Percentiles rank a stretch among this genome's conserved stretches.
phyloP scores from a whole-genome alignment of 352 stramenopile genomes.

The Saprolegnia diclina region DNA sequence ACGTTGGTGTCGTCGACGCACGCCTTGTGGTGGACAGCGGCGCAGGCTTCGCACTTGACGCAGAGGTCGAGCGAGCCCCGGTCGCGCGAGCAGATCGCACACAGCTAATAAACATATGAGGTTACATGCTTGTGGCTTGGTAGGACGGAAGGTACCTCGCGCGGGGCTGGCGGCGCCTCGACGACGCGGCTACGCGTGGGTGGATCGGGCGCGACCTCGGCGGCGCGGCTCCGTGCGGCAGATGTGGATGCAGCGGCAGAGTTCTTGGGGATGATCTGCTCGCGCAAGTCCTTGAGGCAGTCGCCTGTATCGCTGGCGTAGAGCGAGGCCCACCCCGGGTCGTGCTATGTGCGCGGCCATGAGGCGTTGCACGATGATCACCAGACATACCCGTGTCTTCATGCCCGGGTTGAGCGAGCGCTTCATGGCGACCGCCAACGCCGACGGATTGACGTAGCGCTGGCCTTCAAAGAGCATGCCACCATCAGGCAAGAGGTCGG shows the following conservation, averaged over 20 bases:
- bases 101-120: not conserved
- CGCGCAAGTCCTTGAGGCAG: constrained; percentile 76
- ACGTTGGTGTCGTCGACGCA: not conserved
- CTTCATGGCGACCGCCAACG: constrained; percentile 75
- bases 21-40: not conserved
- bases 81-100: not conserved
- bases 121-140: not conserved
- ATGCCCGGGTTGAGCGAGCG: constrained; percentile 68
- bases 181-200: not conserved
- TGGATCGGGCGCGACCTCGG: not conserved
- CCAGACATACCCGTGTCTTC: constrained; percentile 10
- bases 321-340: constrained; percentile 77
- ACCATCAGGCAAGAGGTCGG: constrained; percentile 61
- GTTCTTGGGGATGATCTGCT: constrained; percentile 40
- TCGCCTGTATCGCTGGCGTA: constrained; percentile 56
- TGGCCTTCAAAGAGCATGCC: constrained; percentile 73
- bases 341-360: constrained; percentile 46
- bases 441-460: constrained; percentile 66
- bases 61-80: not conserved
- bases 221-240: not conserved
- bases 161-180: not conserved
- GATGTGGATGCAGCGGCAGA: constrained; percentile 36
- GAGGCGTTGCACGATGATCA: not conserved
- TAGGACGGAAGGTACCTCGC: not conserved
- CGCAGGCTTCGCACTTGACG: constrained; percentile 7